A percentile compares a stretch with the other conserved stretches of the same genome.
Conservation (phyloP, 148 eudicot genomes). For the Rhododendron kiyosumense region DNA sequence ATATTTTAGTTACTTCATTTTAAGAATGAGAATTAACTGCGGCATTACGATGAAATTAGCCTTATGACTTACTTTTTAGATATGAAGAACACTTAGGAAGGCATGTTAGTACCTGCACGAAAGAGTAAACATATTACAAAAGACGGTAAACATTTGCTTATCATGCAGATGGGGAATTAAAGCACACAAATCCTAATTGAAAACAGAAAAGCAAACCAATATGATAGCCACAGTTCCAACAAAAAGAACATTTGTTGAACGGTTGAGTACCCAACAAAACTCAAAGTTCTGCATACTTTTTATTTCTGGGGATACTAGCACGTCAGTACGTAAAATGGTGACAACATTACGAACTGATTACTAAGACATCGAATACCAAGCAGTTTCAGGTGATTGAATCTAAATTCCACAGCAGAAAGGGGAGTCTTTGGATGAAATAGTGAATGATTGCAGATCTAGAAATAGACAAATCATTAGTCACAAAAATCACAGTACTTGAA, state of each 20-base stretch:
- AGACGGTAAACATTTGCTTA: background rate
- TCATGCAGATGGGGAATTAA: background rate
- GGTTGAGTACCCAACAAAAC: background rate
- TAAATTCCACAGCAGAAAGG: background rate
- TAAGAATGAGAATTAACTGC: background rate
- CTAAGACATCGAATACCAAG: background rate
- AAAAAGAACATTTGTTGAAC: background rate
- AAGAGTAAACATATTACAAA: constrained; percentile 2
- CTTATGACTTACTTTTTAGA: constrained; percentile 69
- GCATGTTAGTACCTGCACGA: constrained; percentile 69
- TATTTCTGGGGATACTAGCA: background rate
- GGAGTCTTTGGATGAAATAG: background rate
- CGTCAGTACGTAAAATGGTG: background rate
- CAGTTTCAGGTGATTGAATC: background rate
- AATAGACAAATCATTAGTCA: background rate
- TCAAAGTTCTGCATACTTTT: background rate
- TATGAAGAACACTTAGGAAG: constrained; percentile 45
- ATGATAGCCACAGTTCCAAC: background rate
- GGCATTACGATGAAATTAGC: background rate
- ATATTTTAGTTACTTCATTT: constrained; percentile 10
- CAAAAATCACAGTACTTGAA: background rate
- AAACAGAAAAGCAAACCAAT: background rate
- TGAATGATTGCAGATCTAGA: background rate
- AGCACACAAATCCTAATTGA: background rate
- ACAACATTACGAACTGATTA: background rate